Conservation (phyloP, 78 protist genomes). For the Dictyostelium discoideum region DNA sequence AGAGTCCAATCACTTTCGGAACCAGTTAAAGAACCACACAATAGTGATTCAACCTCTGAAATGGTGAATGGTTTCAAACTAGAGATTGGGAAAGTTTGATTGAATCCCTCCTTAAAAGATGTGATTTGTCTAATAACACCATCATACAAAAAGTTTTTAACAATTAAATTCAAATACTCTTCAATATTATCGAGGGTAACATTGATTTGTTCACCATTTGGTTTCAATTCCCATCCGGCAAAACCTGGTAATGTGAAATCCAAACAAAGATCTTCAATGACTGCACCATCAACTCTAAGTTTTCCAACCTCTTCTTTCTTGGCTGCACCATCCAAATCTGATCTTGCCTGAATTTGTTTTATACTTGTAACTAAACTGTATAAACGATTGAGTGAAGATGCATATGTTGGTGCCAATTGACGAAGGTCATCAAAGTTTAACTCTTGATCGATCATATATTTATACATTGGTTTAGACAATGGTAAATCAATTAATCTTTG, state of each 20-base stretch:
- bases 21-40: constrained; percentile 82
- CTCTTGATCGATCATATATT: constrained; percentile 43
- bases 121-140: constrained; percentile 81
- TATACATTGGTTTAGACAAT: constrained; percentile 79
- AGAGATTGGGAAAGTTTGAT: constrained; percentile 53
- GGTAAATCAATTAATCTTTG: constrained; percentile 84
- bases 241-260: constrained; percentile 83
- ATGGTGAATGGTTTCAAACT: constrained; percentile 58
- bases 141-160: constrained; percentile 11
- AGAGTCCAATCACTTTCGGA: constrained; percentile 45
- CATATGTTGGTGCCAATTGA: constrained; percentile 46
- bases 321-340: neutral
- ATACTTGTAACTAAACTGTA: constrained; percentile 24
- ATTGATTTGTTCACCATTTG: constrained; percentile 35
- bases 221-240: constrained; percentile 56
- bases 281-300: constrained; percentile 75
- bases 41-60: constrained; percentile 68
- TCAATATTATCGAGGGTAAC: constrained; percentile 72
- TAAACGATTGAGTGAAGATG: constrained; percentile 38
- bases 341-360: constrained; percentile 12
- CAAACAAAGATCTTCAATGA: constrained; percentile 69
- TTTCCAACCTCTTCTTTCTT: constrained; percentile 43
- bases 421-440: constrained; percentile 63
- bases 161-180: constrained; percentile 79
- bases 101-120: constrained; percentile 84